Percentiles rank a stretch among this genome's conserved stretches.
Conservation (phyloP, 257 asterid genomes). For the Lycium barbarum region DNA sequence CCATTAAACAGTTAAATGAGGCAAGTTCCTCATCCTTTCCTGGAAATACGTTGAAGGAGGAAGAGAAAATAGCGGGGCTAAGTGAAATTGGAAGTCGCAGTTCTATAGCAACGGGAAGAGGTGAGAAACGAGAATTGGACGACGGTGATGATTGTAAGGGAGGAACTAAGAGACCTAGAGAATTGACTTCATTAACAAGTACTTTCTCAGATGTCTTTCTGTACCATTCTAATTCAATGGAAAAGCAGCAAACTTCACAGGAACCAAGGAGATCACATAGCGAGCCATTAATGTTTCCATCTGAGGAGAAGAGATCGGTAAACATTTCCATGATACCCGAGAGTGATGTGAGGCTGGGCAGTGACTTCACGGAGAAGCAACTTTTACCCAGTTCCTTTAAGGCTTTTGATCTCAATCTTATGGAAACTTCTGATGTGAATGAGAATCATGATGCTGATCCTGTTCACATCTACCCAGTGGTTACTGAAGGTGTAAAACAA, state of each 20-base stretch:
- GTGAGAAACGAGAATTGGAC: constrained; percentile 65
- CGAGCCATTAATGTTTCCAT: constrained; percentile 40
- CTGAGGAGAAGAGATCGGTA: constrained; percentile 56
- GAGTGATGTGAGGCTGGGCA: constrained; percentile 43
- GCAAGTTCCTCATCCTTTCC: constrained; percentile 41
- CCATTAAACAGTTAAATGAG: constrained; percentile 39
- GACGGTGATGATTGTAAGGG: constrained; percentile 49
- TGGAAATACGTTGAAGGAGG: constrained; percentile 47
- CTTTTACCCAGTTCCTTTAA: constrained; percentile 76
- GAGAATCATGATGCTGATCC: constrained; percentile 59
- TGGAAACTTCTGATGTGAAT: constrained; percentile 64
- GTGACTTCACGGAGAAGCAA: constrained; percentile 63
- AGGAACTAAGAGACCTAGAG: constrained; percentile 49
- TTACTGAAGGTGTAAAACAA: constrained; percentile 48
- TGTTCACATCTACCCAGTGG: constrained; percentile 49
- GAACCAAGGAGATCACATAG: constrained; percentile 53
- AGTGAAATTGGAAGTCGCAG: constrained; percentile 53
- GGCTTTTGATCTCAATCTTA: constrained; percentile 86
- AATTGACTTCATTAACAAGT: constrained; percentile 37
- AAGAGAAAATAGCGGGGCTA: constrained; percentile 43
- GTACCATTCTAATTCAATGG: constrained; percentile 50
- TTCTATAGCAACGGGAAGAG: constrained; percentile 49
- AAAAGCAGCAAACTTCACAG: constrained; percentile 46
- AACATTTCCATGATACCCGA: constrained; percentile 58
- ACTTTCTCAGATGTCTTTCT: constrained; percentile 56